Base-by-base conservation (phyloP, 345 rosid genomes). In the Dovyalis caffra region DNA sequence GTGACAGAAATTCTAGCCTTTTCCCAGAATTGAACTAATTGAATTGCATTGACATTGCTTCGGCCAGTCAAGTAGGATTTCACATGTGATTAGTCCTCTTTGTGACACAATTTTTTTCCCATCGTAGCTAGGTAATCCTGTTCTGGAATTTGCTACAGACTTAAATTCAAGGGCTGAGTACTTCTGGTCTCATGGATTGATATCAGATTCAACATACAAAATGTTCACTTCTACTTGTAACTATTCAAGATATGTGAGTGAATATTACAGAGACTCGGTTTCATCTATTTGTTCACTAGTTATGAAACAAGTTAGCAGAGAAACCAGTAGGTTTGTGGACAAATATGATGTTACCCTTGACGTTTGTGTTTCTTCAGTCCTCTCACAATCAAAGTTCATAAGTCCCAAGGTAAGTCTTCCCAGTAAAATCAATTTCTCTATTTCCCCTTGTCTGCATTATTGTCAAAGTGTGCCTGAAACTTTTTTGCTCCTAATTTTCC, bases 171-270 rank as follows among this genome's bases (percentile, higher is more conserved):
- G 97, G 80, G 99, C 98, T 18, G 99, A 91, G 83, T 95, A 82
- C 87, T 91, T 95, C 77, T 95, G 99, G 99, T 95, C 99, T 77
- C 99, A 93, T 70, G 99, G 99, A 61, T 74, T 95, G 77, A 89
- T 95, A 72, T 91, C 99, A 0, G 99, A 95, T 79, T 81, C 97
- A 3, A 93, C 99, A 12, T 91, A 85, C 87, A 89, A 85, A 71
- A 81, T 90, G 90, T 93, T 95, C 87, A 87, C 96, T 72, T 80
- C 90, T 71, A 87, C 84, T 60, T 95, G 99, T 83, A 95, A 95
- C 71, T 93, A 93, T 82, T 92, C 99, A 1, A 86, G 97, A 62
- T 95, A 88, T 74, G 97, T 93, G 31, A 87, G 98, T 38, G 99
- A 95, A 85, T 91, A 89, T 71, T 91, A 92, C 38, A 85, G 94